Conservation (phyloP, 768 basidiomycete species). For the Pisolithus tinctorius region DNA sequence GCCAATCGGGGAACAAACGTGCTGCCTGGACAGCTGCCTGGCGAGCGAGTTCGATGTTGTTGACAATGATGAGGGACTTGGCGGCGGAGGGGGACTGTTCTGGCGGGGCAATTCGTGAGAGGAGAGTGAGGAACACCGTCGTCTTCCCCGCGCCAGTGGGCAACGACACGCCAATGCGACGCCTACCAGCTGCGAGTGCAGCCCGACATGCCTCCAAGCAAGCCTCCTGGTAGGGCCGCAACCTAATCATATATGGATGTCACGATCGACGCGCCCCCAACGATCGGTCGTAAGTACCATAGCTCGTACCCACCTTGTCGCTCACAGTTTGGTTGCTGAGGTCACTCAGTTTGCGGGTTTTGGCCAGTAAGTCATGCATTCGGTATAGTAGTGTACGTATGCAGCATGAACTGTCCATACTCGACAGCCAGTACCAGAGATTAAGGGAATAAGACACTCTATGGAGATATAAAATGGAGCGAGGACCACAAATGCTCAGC, state of each 20-base stretch:
- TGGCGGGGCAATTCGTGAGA: constrained; percentile 55
- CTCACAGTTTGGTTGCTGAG: neutral
- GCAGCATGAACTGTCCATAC: constrained; percentile 12
- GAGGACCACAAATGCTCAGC: constrained; percentile 12
- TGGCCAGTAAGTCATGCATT: constrained; percentile 11
- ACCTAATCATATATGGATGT: constrained; percentile 22
- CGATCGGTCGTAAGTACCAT: constrained; percentile 4
- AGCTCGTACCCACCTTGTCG: no score
- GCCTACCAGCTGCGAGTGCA: constrained; percentile 59
- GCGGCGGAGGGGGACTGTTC: constrained; percentile 36
- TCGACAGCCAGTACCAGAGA: constrained; percentile 13
- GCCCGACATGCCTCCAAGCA: constrained; percentile 73
- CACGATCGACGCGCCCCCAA: neutral
- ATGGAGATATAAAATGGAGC: constrained; percentile 21
- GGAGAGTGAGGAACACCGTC: constrained; percentile 80
- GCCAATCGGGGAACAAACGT: constrained; percentile 61
- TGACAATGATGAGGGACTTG: constrained; percentile 77
- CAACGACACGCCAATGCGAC: constrained; percentile 76
- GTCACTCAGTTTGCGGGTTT: neutral
- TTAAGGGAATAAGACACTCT: constrained; percentile 28
- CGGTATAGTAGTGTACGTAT: constrained; percentile 19
- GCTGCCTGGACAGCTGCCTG: constrained; percentile 76
- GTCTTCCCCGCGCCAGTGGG: constrained; percentile 90
- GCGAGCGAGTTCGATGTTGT: constrained; percentile 80
- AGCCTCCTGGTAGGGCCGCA: constrained; percentile 85